A percentile compares a stretch with the other conserved stretches of the same genome.
Conservation (phyloP, 345 rosid genomes). For the Pistacia vera region DNA sequence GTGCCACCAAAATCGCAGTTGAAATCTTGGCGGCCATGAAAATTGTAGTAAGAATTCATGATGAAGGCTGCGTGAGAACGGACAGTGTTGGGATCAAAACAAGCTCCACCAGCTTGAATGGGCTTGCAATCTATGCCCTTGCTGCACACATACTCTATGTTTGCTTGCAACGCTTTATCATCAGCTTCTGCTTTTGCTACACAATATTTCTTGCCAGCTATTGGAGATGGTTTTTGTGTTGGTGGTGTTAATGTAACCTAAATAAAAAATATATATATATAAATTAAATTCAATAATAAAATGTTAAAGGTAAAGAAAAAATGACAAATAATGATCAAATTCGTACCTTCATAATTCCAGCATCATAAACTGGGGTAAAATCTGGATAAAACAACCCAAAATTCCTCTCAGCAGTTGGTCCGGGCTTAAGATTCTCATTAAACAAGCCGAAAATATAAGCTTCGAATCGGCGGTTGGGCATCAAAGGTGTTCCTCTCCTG, state of each 20-base stretch:
- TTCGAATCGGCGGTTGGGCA: slow-evolving; percentile 71
- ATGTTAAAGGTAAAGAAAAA: too few species aligned
- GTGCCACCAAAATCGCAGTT: slow-evolving; percentile 55
- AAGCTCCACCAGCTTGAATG: slow-evolving; percentile 70
- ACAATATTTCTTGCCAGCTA: slow-evolving; percentile 48
- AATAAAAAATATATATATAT: background rate
- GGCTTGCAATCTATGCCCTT: slow-evolving; percentile 71
- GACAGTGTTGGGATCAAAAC: slow-evolving; percentile 57
- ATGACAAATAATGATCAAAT: background rate
- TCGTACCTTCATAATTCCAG: too few species aligned
- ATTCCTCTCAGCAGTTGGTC: slow-evolving; percentile 64
- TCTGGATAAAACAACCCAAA: slow-evolving; percentile 65
- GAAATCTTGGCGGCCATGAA: slow-evolving; percentile 38
- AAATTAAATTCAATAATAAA: background rate
- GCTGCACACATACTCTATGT: slow-evolving; percentile 65
- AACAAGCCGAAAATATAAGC: slow-evolving; percentile 77
- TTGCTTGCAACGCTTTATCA: slow-evolving; percentile 50
- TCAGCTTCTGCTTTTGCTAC: slow-evolving; percentile 22
- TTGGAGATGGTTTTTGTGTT: background rate
- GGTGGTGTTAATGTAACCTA: background rate
- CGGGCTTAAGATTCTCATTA: slow-evolving; percentile 78
- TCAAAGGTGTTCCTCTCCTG: slow-evolving; percentile 75
- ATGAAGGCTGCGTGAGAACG: slow-evolving; percentile 58
- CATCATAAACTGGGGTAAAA: slow-evolving; percentile 54
- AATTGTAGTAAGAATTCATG: slow-evolving; percentile 50